Evolutionary conservation across 805 yeast genomes (phyloP), one percentile per base, ranked within the genome.

Genomic region (Candida qinlingensis): DNA sequence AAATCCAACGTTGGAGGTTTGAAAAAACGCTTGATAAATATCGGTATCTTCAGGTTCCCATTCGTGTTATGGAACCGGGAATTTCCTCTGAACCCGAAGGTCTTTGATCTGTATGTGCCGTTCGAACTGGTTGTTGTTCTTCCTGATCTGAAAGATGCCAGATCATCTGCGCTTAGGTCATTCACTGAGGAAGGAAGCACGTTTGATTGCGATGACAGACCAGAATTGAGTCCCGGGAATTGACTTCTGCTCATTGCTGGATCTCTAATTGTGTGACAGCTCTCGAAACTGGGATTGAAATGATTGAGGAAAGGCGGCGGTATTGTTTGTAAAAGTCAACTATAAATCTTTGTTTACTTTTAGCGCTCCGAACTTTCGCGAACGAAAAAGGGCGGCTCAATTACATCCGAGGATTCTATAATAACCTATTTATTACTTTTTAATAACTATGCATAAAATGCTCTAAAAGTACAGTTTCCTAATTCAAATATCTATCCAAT

Each of bases 1-100:
- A 90, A 87, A 67, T 91, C 97, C 47, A 90, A 72, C 0, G 96
- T 83, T 7, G 83, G 86, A 1, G 96, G 91, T 55, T 81, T 80
- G 53, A 85, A 70, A 37, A 83, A 63, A 45, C 87, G 65, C 51
- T 63, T 65, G 43, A 71, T 57, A 42, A 65, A 66, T 5, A 65
- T 53, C 12, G 75, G 75, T 7, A 68, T 43, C 42, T 54, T 57
- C 46, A 63, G 51, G 19, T 45, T 47, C 4, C 53, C 45, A 44
- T 48, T 51, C 19, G 54, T 46, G 1, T 44, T 33, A 3, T 30
- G 31, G 30, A 41, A 27, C 3, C 48, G 34, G 9, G 49, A 13
- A 19, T 19, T 19, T 10, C 43, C 41, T 45, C 48, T 47, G n/a
- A 46, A 39, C 2, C 54, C 55, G 47, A 48, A 52, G 13, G 39